These are phyloP conservation scores for Phyllostachys edulis DNA, from an alignment of 176 grass and related monocot genomes.

Conservation along the genomic window DNA sequence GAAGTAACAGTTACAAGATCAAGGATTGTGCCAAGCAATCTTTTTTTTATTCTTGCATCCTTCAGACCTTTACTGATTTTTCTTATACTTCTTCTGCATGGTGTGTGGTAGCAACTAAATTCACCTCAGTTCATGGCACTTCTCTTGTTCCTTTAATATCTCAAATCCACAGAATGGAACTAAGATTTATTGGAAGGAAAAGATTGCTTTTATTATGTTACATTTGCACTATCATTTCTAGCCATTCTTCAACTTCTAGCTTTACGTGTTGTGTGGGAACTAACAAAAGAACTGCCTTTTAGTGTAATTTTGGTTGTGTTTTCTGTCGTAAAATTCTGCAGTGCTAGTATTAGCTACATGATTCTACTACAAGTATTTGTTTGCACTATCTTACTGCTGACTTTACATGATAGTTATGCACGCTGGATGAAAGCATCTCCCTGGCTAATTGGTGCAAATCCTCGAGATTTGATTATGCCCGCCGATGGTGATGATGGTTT, in stretches of 20 bases:
- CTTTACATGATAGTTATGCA: conserved; percentile 47
- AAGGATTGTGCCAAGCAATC: background rate
- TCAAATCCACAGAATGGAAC: background rate
- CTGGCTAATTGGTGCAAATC: conserved; percentile 75
- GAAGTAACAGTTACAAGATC: background rate
- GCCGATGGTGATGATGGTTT: conserved; percentile 94
- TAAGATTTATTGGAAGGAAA: conserved; percentile 3
- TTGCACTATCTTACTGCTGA: conserved; percentile 29
- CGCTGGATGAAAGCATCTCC: conserved; percentile 93
- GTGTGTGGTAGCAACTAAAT: conserved; percentile 1
- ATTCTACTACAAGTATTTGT: conserved; percentile 16
- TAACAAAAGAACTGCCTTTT: background rate
- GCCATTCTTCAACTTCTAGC: background rate
- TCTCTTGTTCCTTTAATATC: background rate
- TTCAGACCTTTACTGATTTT: background rate
- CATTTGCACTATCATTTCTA: background rate
- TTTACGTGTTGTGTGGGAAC: conserved; percentile 8
- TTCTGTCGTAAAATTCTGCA: background rate
- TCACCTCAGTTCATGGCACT: background rate
- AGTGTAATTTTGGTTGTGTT: background rate
- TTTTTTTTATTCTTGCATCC: background rate
- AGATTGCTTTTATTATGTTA: background rate
- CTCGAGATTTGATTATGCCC: conserved; percentile 92
- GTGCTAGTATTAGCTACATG: background rate
- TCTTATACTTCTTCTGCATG: conserved; percentile 15